Percentiles rank a stretch among this genome's conserved stretches.
Conservation (phyloP, 2,329 filamentous ascomycete genomes). For the Metarhizium rileyi region DNA sequence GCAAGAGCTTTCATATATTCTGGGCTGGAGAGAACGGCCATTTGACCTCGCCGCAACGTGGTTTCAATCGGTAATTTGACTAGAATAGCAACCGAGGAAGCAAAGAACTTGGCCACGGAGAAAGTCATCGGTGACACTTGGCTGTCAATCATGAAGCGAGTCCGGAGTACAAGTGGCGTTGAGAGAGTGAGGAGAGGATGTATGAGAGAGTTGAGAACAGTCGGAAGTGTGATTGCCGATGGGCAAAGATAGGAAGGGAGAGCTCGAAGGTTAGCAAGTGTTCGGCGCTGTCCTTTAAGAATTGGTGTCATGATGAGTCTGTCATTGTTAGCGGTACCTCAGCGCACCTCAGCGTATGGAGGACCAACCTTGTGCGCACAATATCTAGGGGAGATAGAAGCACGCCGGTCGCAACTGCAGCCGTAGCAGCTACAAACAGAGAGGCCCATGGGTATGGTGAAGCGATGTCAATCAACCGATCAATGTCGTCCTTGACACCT, state of each 20-base stretch:
- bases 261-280: constrained; percentile 65
- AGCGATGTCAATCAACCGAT: constrained; percentile 62
- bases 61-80: constrained; percentile 87
- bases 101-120: constrained; percentile 71
- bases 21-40: constrained; percentile 54
- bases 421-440: constrained; percentile 58
- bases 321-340: constrained; percentile 17
- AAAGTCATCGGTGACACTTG: constrained; percentile 73
- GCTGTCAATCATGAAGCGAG: constrained; percentile 75
- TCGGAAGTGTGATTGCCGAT: constrained; percentile 65
- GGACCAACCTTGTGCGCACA: constrained; percentile 61
- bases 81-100: constrained; percentile 71
- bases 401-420: constrained; percentile 63
- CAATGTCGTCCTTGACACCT: constrained; percentile 64
- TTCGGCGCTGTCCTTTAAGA: constrained; percentile 64
- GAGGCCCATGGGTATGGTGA: constrained; percentile 76
- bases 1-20: constrained; percentile 41
- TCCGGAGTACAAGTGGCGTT: constrained; percentile 74
- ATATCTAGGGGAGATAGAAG: constrained; percentile 82
- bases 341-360: background rate
- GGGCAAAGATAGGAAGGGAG: constrained; percentile 72
- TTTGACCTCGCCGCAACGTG: constrained; percentile 79
- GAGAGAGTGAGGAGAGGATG: constrained; percentile 76
- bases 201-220: constrained; percentile 73
- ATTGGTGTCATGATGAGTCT: constrained; percentile 77